Base-by-base conservation (phyloP, 1,139 yeast genomes). In the Yarrowia galli region DNA sequence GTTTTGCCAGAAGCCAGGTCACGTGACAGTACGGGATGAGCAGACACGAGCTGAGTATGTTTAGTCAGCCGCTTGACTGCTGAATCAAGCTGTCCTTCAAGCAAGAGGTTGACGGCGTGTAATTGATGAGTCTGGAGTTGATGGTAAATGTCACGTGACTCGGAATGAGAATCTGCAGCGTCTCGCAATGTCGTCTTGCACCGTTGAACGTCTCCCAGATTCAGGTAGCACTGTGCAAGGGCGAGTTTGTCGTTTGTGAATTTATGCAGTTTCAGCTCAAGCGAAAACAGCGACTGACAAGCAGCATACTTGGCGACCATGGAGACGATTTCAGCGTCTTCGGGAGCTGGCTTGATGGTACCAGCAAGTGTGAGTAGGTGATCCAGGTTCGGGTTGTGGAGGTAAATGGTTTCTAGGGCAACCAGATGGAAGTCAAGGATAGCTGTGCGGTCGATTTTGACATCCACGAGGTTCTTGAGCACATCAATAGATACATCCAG, bases 161-260 rank as follows among this genome's bases (percentile, higher is more conserved):
- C 42, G 1, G 20, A 2, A 7, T 18, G 25, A 12, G 12, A 18
- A 2, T 8, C 20, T 2, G 22, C 32, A 28, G 32, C n/a, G 3
- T 53, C 60, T 23, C n/a, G n/a, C 8, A 56, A 20, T 2, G 20
- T 10, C 1, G 38, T 15, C 20, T 42, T 58, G 28, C 51, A 42
- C 18, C 46, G 32, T 18, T 58, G 64, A 4, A 42, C 48, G 51
- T 58, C 64, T 20, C 64, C 64, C 15, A 58, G 51, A 9, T 58
- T 32, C 15, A 58, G 42, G 64, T 58, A 43, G 42, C 64, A 58
- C 20, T 58, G 64, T 5, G 64, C 64, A 1, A 43, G 64, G 9
- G 51, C 40, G 4, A 43, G 10, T 16, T 25, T 58, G 42, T 58
- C 51, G 20, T 13, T 9, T 12, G 40, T 18, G 18, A n/a, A 28